Evolutionary conservation across 2,329 filamentous ascomycete species (phyloP).

Genomic region (Talaromyces albobiverticillius): DNA sequence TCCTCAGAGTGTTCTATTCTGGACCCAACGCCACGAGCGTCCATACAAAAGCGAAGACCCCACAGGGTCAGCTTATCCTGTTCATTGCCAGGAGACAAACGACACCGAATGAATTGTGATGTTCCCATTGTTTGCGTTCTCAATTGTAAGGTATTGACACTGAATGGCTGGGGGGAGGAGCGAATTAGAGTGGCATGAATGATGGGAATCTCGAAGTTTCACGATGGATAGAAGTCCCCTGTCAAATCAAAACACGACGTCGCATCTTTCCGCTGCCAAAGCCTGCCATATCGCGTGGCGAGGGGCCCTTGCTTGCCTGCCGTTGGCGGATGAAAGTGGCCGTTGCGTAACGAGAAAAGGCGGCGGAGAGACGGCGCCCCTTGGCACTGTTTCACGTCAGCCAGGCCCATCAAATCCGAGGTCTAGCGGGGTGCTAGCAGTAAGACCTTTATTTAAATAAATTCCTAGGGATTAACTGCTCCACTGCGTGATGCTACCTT

Average conservation of each 20-base stretch:
- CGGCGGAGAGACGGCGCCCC: conserved; percentile 5
- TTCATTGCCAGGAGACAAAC: background rate
- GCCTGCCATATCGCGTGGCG: conserved; percentile 5
- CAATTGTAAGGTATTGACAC: background rate
- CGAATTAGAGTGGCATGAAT: background rate
- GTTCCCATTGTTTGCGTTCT: background rate
- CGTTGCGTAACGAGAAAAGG: no score
- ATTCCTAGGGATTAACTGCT: no score
- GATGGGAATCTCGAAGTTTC: background rate
- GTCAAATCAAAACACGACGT: conserved; percentile 9
- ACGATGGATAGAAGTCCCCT: background rate
- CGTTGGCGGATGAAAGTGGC: conserved; percentile 4
- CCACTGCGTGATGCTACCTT: background rate
- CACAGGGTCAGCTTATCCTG: background rate
- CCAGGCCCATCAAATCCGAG: background rate
- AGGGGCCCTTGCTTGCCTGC: background rate
- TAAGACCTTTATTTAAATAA: background rate
- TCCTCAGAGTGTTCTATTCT: background rate
- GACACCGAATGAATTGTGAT: background rate
- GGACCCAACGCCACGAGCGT: background rate
- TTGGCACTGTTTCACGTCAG: conserved; percentile 14
- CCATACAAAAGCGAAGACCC: background rate
- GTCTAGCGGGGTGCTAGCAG: background rate
- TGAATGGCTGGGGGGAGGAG: background rate
- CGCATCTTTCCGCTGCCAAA: conserved; percentile 4